These are phyloP conservation scores for Lumnitzera littorea DNA, from an alignment of 345 rosid species.

Conservation along the genomic window DNA sequence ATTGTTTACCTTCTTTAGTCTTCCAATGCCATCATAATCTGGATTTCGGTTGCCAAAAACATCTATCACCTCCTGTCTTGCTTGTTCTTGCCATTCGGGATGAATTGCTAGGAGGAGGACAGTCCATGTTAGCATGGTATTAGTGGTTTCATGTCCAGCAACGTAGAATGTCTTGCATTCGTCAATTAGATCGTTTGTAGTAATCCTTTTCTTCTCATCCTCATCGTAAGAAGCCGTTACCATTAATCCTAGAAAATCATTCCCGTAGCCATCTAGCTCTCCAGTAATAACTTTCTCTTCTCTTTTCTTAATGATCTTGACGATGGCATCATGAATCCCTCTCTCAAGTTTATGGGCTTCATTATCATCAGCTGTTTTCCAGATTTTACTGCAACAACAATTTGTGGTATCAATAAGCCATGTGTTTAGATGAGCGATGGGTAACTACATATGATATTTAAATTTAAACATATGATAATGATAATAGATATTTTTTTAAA, in stretches of 20 bases:
- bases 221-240: constrained; percentile 12
- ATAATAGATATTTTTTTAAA: too few species aligned
- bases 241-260: constrained; percentile 28
- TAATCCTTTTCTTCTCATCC: constrained; percentile 12
- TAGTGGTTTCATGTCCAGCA: constrained; percentile 28
- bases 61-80: constrained; percentile 22
- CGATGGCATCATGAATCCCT: constrained; percentile 7
- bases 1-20: constrained; percentile 25
- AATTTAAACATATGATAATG: too few species aligned
- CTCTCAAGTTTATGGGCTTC: constrained; percentile 12
- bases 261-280: constrained; percentile 12
- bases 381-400: constrained; percentile 12
- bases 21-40: constrained; percentile 18
- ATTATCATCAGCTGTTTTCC: constrained; percentile 19
- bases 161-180: constrained; percentile 38
- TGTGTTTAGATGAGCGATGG: too few species aligned
- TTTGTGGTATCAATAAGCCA: too few species aligned
- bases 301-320: constrained; percentile 16
- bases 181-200: constrained; percentile 19
- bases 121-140: constrained; percentile 28
- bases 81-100: constrained; percentile 37
- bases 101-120: constrained; percentile 29
- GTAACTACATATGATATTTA: too few species aligned
- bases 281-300: constrained; percentile 8
- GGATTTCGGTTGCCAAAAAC: constrained; percentile 26